Evolutionary conservation across 495 filamentous ascomycete species (phyloP), one percentile per base, ranked within the genome.

Genomic region (Penicillium dipodomyicola): DNA sequence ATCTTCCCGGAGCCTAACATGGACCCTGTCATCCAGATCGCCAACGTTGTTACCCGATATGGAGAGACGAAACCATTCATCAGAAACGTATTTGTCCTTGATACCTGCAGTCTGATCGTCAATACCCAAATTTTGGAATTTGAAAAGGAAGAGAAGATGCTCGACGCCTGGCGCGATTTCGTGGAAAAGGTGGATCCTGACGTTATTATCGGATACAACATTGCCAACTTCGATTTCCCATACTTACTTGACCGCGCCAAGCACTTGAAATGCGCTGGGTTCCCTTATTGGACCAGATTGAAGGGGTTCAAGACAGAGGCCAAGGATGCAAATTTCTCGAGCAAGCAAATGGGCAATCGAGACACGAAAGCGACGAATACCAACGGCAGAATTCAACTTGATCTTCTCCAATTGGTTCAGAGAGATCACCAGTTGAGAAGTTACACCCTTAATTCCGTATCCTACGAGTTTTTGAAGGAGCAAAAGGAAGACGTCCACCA

Each of bases 401-500:
- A 99, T 72, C 76, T 99, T 45, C 77, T 99, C 8, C 94, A 99
- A 67, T 67, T 97, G 27, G 84, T 99, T 37, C 94, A 99, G 65
- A 80, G 95, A 54, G 95, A 99, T 65, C 84, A 97, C 60, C 94
- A 97, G 41, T 77, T 99, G 39, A 82, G 94, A 72, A 96, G 92
- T 72, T 99, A 99, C 65, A 99, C 95, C 0, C 81, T 99, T 11
- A 99, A 99, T 71, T 95, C 92, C 1, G 94, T 99, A 15, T 97
- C 87, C 49, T 87, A 92, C n/a, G 90, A 97, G 56, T 99, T 99
- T 64, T 75, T 99, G 50, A 89, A 91, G 22, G 94, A 99, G 67
- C 94, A 98, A 68, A 99, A 99, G 67, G 94, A 99, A 72, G 94
- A 99, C 71, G 94, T 99, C 1, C 95, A 99, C 65, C 85, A 97